Conservation (phyloP, 2,329 filamentous ascomycete species). For the Penicillium expansum region DNA sequence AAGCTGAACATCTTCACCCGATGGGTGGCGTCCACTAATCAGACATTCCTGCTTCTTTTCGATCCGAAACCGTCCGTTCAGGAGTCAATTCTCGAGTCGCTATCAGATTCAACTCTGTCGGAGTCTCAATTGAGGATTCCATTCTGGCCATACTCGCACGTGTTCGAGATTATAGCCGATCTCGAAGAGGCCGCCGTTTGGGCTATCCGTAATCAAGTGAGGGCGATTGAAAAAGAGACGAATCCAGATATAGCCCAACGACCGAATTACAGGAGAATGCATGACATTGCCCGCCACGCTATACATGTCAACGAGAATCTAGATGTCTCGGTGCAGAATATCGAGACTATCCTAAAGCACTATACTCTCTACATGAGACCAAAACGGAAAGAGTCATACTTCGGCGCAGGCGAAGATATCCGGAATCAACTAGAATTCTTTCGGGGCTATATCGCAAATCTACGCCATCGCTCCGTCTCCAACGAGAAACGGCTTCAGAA, state of each 20-base stretch:
- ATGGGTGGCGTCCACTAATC: not conserved
- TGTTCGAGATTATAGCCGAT: not conserved
- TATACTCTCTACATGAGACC: not conserved
- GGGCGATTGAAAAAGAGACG: not conserved
- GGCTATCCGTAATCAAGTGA: not conserved
- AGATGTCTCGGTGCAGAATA: not conserved
- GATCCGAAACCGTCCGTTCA: not conserved
- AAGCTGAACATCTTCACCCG: constrained; percentile 16
- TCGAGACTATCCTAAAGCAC: not conserved
- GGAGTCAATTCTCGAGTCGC: not conserved
- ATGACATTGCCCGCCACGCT: not conserved
- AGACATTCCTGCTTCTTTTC: not conserved
- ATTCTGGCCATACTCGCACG: not conserved
- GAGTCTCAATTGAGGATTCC: not conserved
- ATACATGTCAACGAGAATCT: not conserved
- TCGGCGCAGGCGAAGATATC: not conserved
- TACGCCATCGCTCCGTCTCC: not conserved
- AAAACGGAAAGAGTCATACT: not conserved
- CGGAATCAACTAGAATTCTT: not conserved
- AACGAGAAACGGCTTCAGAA: not conserved
- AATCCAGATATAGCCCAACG: not conserved
- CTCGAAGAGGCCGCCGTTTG: not conserved
- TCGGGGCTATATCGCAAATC: not conserved
- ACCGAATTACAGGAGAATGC: not conserved
- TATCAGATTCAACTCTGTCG: not conserved